Base-by-base conservation (phyloP, 352 stramenopile genomes). In the Pythium oligandrum region DNA sequence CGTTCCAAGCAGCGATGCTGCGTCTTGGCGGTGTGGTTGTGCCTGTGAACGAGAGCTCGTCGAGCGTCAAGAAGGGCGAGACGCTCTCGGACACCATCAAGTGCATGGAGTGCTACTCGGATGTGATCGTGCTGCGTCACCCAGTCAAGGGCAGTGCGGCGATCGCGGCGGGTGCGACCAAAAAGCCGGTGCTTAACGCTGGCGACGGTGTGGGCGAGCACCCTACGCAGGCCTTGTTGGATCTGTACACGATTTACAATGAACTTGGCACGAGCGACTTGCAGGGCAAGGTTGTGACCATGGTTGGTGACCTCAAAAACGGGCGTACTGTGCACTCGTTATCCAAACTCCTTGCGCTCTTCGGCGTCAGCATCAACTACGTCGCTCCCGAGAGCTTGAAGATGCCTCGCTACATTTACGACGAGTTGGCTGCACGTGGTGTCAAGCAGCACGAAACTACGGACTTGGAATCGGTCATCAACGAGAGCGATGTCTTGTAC, bases 271-370 rank as follows among this genome's bases (percentile, higher is more conserved):
- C 81, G 35, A 68, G 75, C 36, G 73, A 75, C 31, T 61, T 95
- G 11, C 62, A 78, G 45, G 78, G 80, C 48, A 97, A 97, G 60
- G 88, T 94, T 37, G 79, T 99, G 36, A 98, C 97, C 8, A 90
- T 99, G 75, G 82, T 99, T 17, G 97, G 97, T 34, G 97, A 99
- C 76, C 87, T 99, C 37, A 99, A 99, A 79, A 94, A 99, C 73
- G 97, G 97, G 38, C 88, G 97, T 57, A 99, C 97, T 2, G 96
- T 99, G 59, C 97, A 99, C 77, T 99, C 94, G 51, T 76, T 99
- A 35, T 87, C 96, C 39, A 96, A 95, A 66, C 73, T 99, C 55
- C 75, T 99, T 30, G 81, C 90, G 11, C 77, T 95, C 54, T 98
- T 96, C 61, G 74, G 83, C 40, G 76, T 95, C 43, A 88, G 61